These are phyloP conservation scores for Pyrrhoderma lamaoense DNA, from an alignment of 1,284 basidiomycete species.

Conservation along the genomic window DNA sequence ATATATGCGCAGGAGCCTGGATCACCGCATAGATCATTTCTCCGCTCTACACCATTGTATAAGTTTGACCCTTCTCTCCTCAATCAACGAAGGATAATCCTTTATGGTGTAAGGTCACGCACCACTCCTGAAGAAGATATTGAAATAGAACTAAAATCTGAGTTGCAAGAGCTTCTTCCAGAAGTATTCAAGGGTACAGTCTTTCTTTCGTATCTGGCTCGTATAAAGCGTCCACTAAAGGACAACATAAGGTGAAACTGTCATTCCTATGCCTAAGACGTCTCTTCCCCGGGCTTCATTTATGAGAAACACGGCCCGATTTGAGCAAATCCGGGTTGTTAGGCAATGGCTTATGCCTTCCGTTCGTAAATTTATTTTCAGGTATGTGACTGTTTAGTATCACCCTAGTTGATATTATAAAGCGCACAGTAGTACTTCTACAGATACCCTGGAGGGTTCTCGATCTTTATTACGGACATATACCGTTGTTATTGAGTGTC, in stretches of 20 bases:
- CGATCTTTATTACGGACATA: slow-evolving; percentile 41
- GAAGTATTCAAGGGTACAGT: slow-evolving; percentile 42
- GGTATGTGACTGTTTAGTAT: not conserved
- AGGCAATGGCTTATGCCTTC: slow-evolving; percentile 64
- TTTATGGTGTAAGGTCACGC: slow-evolving; percentile 60
- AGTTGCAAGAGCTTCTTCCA: slow-evolving; percentile 57
- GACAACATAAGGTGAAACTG: too few species aligned
- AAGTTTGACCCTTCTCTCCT: slow-evolving; percentile 47
- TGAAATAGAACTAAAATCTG: slow-evolving; percentile 60
- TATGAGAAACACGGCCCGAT: slow-evolving; percentile 49
- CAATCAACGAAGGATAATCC: slow-evolving; percentile 57
- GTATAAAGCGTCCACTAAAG: too few species aligned
- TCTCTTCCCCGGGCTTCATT: slow-evolving; percentile 15
- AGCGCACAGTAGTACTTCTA: slow-evolving; percentile 1
- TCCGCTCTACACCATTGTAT: slow-evolving; percentile 63
- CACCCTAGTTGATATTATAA: not conserved
- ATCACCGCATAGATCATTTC: slow-evolving; percentile 61
- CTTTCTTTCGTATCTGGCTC: not conserved
- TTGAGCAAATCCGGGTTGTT: slow-evolving; percentile 61
- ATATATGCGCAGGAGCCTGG: slow-evolving; percentile 23
- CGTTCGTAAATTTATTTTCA: slow-evolving; percentile 38
- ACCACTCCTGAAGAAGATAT: slow-evolving; percentile 60
- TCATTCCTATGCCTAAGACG: slow-evolving; percentile 8
- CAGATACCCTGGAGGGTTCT: slow-evolving; percentile 4
- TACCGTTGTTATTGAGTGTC: slow-evolving; percentile 48